These are phyloP conservation scores for Aphanomyces invadans DNA, from an alignment of 352 stramenopile genomes.

Conservation along the genomic window DNA sequence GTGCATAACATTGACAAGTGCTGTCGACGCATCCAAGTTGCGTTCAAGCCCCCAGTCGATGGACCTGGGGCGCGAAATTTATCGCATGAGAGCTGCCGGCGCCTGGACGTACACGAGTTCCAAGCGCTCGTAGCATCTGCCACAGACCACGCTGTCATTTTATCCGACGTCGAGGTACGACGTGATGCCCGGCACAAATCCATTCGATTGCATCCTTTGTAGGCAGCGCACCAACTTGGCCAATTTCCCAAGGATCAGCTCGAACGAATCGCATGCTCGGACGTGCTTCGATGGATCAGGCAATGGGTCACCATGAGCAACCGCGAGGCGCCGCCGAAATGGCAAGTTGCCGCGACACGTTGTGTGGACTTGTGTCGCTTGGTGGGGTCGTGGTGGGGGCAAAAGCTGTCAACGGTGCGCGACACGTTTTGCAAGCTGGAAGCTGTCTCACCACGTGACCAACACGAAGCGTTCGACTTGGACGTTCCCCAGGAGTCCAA, in stretches of 20 bases:
- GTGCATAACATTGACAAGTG: neutral
- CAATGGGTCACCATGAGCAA: neutral
- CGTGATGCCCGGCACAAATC: too few relatives aligned
- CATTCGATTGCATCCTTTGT: too few relatives aligned
- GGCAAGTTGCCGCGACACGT: neutral
- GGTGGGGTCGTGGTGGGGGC: neutral
- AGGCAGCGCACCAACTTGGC: neutral
- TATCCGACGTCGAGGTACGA: neutral
- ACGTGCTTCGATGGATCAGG: slow-evolving; percentile 16
- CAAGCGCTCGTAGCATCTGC: neutral
- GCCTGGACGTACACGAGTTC: neutral
- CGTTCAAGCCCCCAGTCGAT: neutral
- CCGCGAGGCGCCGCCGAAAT: neutral
- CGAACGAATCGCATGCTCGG: neutral
- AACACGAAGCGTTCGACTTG: neutral
- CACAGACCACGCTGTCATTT: neutral
- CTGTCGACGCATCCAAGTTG: neutral
- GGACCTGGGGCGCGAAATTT: neutral
- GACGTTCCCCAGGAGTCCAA: neutral
- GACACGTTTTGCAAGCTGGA: neutral
- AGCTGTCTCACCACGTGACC: neutral
- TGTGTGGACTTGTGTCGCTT: neutral
- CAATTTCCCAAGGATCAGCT: neutral
- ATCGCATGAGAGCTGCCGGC: neutral
- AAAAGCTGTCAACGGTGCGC: neutral